Evolutionary conservation across 371 early-diverging fungal genomes (phyloP).

Genomic region (Rhizomucor pusillus): DNA sequence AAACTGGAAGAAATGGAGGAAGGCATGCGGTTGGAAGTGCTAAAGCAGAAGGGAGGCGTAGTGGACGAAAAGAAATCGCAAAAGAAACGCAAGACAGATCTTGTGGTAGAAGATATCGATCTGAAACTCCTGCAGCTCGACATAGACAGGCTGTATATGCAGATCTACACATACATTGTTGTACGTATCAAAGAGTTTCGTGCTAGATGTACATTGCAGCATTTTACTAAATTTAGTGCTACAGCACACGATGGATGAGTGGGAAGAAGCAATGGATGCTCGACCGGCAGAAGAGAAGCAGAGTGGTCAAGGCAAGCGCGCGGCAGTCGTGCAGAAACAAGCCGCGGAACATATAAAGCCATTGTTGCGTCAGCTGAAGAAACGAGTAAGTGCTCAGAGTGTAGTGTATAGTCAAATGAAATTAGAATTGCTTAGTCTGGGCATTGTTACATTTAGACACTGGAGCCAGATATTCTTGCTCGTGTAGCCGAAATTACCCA

Average conservation of each 20-base stretch:
- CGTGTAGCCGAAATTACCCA: slow-evolving; percentile 88
- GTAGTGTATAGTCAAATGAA: not conserved
- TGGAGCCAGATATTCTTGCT: slow-evolving; percentile 84
- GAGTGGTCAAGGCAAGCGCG: slow-evolving; percentile 75
- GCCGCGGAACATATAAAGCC: slow-evolving; percentile 88
- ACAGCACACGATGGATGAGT: slow-evolving; percentile 78
- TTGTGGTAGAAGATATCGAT: slow-evolving; percentile 40
- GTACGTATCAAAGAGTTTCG: slow-evolving; percentile 30
- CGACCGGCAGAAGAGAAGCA: slow-evolving; percentile 76
- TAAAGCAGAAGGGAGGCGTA: slow-evolving; percentile 57
- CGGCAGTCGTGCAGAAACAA: slow-evolving; percentile 81
- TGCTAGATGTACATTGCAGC: not conserved
- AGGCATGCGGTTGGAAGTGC: slow-evolving; percentile 73
- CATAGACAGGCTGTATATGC: slow-evolving; percentile 68
- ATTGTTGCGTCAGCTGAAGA: slow-evolving; percentile 83
- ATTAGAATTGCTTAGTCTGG: not conserved
- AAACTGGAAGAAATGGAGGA: slow-evolving; percentile 84
- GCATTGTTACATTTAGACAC: slow-evolving; percentile 16
- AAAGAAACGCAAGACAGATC: slow-evolving; percentile 42
- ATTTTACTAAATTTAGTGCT: not conserved
- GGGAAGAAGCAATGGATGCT: slow-evolving; percentile 81
- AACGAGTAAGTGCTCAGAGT: slow-evolving; percentile 36
- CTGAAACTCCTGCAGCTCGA: slow-evolving; percentile 69
- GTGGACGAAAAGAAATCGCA: slow-evolving; percentile 31
- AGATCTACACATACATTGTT: slow-evolving; percentile 81